Evolutionary conservation across 192 early-diverging fungal species (phyloP), one percentile per base, ranked within the genome.

Genomic region (Cladochytrium replicatum): DNA sequence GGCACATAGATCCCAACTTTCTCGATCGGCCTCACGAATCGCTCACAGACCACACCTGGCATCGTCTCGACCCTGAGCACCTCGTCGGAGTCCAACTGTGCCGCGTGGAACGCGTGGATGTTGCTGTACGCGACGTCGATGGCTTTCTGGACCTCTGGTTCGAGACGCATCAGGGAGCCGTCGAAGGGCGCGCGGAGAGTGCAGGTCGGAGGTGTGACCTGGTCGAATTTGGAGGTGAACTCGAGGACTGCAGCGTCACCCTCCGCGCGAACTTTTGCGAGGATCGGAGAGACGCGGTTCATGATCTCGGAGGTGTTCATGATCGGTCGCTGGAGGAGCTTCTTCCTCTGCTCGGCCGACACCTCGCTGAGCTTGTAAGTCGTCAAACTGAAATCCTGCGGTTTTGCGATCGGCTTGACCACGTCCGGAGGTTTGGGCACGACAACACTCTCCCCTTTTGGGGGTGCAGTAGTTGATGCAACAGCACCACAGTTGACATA

Each of bases 71-170:
- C 93, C 3, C 68, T 63, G 31, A 90, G 57, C 13, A 74, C 65
- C 32, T 73, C 75, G 24, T 71, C 67, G 28, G 67, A 70, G 13
- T 62, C 72, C 49, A 95, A 66, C 64, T 99, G 96, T 8, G 96
- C 92, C 8, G 74, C 74, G 60, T 99, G 96, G 82, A 99, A 99
- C 48, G 72, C 77, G 43, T 76, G 66, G 54, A 99, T 86, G 50
- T 99, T 99, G 22, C 77, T 79, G 50, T 89, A 97, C 7, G 96
- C 96, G 54, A 85, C 75, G 69, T 99, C 96, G 47, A 99, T 97
- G 7, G 96, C 91, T 19, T 55, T 46, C 22, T 78, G 71, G 38
- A 90, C 89, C 22, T 58, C 38, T 4, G 77, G 70, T 1, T 78
- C 64, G 30, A 82, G 52, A 5, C 42, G 37, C 51, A 69, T 72